phyloP scores from a whole-genome alignment of 495 filamentous ascomycete species.

The Tuber brumale region DNA sequence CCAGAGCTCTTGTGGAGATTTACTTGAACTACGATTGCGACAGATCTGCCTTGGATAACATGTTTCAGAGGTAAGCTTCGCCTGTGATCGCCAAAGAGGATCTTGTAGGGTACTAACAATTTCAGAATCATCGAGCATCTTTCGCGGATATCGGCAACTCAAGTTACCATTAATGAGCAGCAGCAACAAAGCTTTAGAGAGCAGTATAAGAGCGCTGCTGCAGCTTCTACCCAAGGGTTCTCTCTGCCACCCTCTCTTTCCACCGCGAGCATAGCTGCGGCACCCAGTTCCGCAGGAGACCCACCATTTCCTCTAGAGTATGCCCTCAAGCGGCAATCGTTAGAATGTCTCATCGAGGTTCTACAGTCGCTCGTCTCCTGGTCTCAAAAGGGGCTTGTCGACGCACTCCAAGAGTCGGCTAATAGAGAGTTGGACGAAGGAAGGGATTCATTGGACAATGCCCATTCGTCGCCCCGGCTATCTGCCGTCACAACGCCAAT shows the following conservation, averaged over 20 bases:
- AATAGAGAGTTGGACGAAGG: conserved; percentile 28
- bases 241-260: conserved; percentile 73
- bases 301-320: conserved; percentile 74
- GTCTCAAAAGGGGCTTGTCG: conserved; percentile 70
- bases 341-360: conserved; percentile 82
- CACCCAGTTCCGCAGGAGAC: conserved; percentile 49
- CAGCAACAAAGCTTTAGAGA: conserved; percentile 86
- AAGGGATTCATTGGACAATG: conserved; percentile 34
- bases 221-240: conserved; percentile 25
- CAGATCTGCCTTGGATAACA: conserved; percentile 84
- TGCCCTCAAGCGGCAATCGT: conserved; percentile 73
- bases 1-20: conserved; percentile 82
- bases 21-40: conserved; percentile 99
- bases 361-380: conserved; percentile 86
- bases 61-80: conserved; percentile 64
- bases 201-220: conserved; percentile 55
- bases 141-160: conserved; percentile 69
- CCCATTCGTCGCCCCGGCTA: conserved; percentile 28
- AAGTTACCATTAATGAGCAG: conserved; percentile 61
- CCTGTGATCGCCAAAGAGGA: neutral
- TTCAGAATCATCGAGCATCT: conserved; percentile 79
- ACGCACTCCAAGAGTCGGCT: conserved; percentile 44
- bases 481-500: conserved; percentile 34
- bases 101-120: conserved; percentile 30
- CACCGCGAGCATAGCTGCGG: conserved; percentile 59